phyloP scores from a whole-genome alignment of 1,284 basidiomycete species.

The Thecaphora frezii region DNA sequence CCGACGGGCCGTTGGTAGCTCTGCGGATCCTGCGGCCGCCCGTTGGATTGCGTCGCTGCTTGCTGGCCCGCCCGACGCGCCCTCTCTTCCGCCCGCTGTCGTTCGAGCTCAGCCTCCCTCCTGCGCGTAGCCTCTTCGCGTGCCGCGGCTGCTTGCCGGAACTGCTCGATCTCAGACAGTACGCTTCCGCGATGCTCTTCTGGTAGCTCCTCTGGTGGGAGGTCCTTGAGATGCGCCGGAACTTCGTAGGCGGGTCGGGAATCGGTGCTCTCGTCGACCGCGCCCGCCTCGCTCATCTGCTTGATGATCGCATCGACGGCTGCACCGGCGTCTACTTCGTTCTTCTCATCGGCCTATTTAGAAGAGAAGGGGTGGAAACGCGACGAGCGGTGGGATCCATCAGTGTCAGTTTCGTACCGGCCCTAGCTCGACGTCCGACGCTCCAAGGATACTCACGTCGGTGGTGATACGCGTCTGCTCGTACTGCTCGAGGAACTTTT shows the following conservation, averaged over 20 bases:
- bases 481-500: constrained; percentile 80
- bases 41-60: constrained; percentile 10
- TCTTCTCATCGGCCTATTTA: constrained; percentile 20
- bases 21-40: constrained; percentile 23
- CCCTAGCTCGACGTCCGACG: too few relatives aligned
- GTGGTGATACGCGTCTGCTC: constrained; percentile 74
- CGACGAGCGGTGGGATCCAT: too few relatives aligned
- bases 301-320: constrained; percentile 59
- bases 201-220: constrained; percentile 92
- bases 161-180: constrained; percentile 90
- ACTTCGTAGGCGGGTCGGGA: constrained; percentile 65
- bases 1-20: constrained; percentile 33
- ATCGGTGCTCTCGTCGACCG: constrained; percentile 63
- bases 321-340: constrained; percentile 64
- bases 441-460: constrained; percentile 72
- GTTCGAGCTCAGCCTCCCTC: constrained; percentile 50
- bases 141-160: constrained; percentile 50
- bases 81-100: constrained; percentile 29
- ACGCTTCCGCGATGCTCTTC: constrained; percentile 90
- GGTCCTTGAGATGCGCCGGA: constrained; percentile 88
- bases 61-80: constrained; percentile 19
- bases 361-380: too few relatives aligned
- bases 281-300: constrained; percentile 63
- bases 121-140: constrained; percentile 50
- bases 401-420: too few relatives aligned